phyloP scores from a whole-genome alignment of 2,329 filamentous ascomycete genomes.

The Colletotrichum trifolii region DNA sequence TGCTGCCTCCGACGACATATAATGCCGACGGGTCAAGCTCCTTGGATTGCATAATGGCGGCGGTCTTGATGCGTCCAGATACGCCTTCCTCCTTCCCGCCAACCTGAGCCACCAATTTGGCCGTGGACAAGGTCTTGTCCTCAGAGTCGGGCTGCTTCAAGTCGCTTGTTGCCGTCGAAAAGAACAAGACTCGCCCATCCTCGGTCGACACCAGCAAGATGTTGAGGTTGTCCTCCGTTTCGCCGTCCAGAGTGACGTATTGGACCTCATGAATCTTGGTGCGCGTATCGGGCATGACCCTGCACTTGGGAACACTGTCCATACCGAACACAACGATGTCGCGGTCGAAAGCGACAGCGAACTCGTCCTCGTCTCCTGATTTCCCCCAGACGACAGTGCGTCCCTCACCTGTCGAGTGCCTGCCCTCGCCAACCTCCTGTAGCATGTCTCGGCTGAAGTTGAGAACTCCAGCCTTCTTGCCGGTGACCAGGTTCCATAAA shows the following conservation, averaged over 20 bases:
- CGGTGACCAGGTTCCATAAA: slow-evolving; percentile 96
- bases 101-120: slow-evolving; percentile 78
- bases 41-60: slow-evolving; percentile 69
- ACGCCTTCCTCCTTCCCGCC: slow-evolving; percentile 79
- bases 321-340: slow-evolving; percentile 88
- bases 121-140: slow-evolving; percentile 60
- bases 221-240: slow-evolving; percentile 62
- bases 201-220: slow-evolving; percentile 86
- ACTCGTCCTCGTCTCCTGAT: slow-evolving; percentile 80
- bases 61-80: slow-evolving; percentile 85
- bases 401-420: slow-evolving; percentile 84
- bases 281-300: slow-evolving; percentile 72
- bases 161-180: slow-evolving; percentile 71
- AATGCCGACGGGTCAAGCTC: slow-evolving; percentile 52
- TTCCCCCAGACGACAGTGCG: slow-evolving; percentile 83
- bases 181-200: slow-evolving; percentile 88
- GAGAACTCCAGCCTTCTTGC: slow-evolving; percentile 92
- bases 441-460: slow-evolving; percentile 83
- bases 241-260: slow-evolving; percentile 70
- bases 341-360: slow-evolving; percentile 88
- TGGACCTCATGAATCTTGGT: slow-evolving; percentile 87
- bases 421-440: slow-evolving; percentile 79
- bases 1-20: slow-evolving; percentile 79
- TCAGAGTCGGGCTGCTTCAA: slow-evolving; percentile 48
- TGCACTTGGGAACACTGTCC: slow-evolving; percentile 84